These are phyloP conservation scores for Takashimella koratensis DNA, from an alignment of 1,284 basidiomycete genomes.

Conservation along the genomic window DNA sequence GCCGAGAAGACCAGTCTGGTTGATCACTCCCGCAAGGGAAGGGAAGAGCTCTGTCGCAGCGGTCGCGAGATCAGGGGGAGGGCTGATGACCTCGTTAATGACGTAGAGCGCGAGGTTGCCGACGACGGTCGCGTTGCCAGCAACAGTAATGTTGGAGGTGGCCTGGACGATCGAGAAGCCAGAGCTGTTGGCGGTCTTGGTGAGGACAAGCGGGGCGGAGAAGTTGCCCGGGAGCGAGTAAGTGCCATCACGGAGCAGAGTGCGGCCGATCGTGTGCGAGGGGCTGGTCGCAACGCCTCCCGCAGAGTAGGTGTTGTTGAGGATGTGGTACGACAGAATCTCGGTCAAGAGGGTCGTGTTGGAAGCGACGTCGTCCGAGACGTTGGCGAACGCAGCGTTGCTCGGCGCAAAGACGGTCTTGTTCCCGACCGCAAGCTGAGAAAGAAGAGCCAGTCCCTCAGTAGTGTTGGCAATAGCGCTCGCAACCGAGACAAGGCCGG, in stretches of 20 bases:
- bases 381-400: constrained; percentile 42
- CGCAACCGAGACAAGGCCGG: constrained; percentile 47
- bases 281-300: constrained; percentile 45
- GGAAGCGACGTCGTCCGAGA: constrained; percentile 45
- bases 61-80: constrained; percentile 55
- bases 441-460: constrained; percentile 52
- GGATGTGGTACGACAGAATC: constrained; percentile 61
- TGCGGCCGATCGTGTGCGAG: constrained; percentile 60
- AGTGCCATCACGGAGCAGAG: constrained; percentile 55
- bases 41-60: constrained; percentile 51
- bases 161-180: constrained; percentile 39
- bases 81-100: constrained; percentile 55
- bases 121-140: constrained; percentile 20
- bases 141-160: constrained; percentile 52
- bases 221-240: constrained; percentile 32
- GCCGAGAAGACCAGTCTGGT: constrained; percentile 49
- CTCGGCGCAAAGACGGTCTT: constrained; percentile 50
- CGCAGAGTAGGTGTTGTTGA: constrained; percentile 55
- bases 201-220: constrained; percentile 61
- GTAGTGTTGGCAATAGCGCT: constrained; percentile 53
- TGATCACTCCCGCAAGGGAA: constrained; percentile 45
- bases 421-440: constrained; percentile 45
- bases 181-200: constrained; percentile 50
- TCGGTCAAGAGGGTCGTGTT: constrained; percentile 51
- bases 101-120: constrained; percentile 43